These are phyloP conservation scores for Sclerotinia borealis DNA, from an alignment of 2,329 filamentous ascomycete genomes.

Conservation along the genomic window DNA sequence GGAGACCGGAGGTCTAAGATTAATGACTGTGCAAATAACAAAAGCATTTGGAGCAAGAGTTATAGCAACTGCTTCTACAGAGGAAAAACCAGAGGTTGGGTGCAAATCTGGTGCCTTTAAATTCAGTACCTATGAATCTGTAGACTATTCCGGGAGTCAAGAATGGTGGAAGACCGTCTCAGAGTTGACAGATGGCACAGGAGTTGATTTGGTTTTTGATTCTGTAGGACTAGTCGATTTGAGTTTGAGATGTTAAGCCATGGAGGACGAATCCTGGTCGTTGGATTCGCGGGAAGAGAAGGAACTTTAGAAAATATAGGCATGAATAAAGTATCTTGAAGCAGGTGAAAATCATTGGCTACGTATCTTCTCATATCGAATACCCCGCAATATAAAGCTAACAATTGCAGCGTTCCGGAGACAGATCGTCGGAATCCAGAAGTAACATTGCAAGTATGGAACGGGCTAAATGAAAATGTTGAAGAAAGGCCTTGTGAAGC, in stretches of 20 bases:
- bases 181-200: constrained; percentile 41
- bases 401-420: constrained; percentile 44
- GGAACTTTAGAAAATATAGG: constrained; percentile 48
- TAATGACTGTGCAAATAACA: constrained; percentile 51
- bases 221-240: constrained; percentile 50
- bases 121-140: constrained; percentile 38
- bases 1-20: constrained; percentile 36
- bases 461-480: constrained; percentile 44
- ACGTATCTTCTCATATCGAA: constrained; percentile 35
- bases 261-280: constrained; percentile 47
- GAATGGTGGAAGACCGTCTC: constrained; percentile 48
- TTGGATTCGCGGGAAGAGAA: constrained; percentile 51
- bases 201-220: constrained; percentile 54
- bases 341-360: constrained; percentile 47
- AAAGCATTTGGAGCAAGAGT: constrained; percentile 40
- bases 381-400: neutral
- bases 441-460: constrained; percentile 44
- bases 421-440: constrained; percentile 44
- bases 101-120: constrained; percentile 37
- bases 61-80: constrained; percentile 19
- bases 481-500: constrained; percentile 41
- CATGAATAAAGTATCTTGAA: constrained; percentile 51
- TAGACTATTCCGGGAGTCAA: constrained; percentile 36
- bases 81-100: constrained; percentile 34
- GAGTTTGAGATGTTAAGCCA: constrained; percentile 49